Evolutionary conservation across 148 eudicot species (phyloP), one percentile per base, ranked within the genome.

Genomic region (Fagopyrum tataricum): DNA sequence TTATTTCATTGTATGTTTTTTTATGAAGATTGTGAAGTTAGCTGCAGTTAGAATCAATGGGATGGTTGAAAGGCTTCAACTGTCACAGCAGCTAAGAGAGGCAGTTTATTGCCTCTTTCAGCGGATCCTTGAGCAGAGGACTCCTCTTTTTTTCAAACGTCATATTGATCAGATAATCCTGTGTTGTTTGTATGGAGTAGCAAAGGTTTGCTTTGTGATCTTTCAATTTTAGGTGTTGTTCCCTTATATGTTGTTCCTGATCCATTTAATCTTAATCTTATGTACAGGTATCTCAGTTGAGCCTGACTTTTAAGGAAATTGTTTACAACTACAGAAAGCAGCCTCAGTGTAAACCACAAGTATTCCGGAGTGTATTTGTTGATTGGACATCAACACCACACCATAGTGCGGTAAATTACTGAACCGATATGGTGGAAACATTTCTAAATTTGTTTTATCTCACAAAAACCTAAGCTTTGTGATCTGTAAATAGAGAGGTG

Each of bases 11-110:
- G 14, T 18, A 47, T 67, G 0, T 64, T 77, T 76, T 61, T 3
- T 31, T 58, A 53, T 77, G 76, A 79, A 96, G 99, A 92, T 89
- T 78, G 82, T 84, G 66, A 96, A 96, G 89, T 78, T 96, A 75
- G 99, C 96, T 58, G 99, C 99, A 80, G 96, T 96, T 23, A 87
- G 97, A 81, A 96, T 92, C 83, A 96, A 89, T 72, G 91, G 88
- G 23, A 90, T 96, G 92, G 85, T 96, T 56, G 99, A 96, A 75
- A 87, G 88, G 85, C 91, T 90, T 75, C 89, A 86, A 74, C 75
- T 87, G 72, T 81, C 92, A 52, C 92, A 88, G 72, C 87, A 87
- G 76, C 81, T 83, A 69, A 90, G 95, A 75, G 99, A 96, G 80
- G 80, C 76, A 70, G 92, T 96, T 17, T 96, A 90, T 79, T 82